phyloP scores from a whole-genome alignment of 139 green algal genomes.

The Prasinococcaceae sp. region DNA sequence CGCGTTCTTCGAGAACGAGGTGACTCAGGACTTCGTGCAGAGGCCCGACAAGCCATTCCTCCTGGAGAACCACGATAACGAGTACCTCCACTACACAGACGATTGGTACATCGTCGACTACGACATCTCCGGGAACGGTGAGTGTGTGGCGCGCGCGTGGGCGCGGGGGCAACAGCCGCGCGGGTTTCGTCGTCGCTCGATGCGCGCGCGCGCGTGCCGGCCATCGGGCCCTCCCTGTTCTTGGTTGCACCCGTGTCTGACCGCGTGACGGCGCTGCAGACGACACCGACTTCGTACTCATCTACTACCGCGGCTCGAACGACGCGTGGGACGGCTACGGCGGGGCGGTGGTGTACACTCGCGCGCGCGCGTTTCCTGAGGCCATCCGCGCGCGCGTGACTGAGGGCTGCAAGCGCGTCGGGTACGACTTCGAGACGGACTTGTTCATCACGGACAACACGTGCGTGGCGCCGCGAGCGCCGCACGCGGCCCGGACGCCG shows the following conservation, averaged over 20 bases:
- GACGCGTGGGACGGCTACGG: slow-evolving; percentile 79
- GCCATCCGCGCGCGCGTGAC: slow-evolving; percentile 39
- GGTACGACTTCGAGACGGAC: slow-evolving; percentile 15
- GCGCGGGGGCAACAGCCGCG: too few relatives aligned
- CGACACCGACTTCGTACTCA: slow-evolving; percentile 54
- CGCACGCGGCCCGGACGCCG: too few relatives aligned
- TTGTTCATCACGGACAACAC: slow-evolving; percentile 71
- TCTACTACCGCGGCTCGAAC: slow-evolving; percentile 80
- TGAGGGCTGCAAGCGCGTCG: slow-evolving; percentile 7
- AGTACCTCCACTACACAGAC: slow-evolving; percentile 75
- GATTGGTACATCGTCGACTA: slow-evolving; percentile 39
- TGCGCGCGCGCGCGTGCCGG: too few relatives aligned
- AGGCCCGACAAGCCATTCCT: slow-evolving; percentile 28
- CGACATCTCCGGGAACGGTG: too few relatives aligned
- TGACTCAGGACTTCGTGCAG: slow-evolving; percentile 56
- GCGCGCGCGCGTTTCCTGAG: slow-evolving; percentile 27
- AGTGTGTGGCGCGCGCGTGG: too few relatives aligned
- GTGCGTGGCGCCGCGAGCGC: slow-evolving; percentile 41
- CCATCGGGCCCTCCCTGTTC: too few relatives aligned
- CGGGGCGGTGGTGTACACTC: slow-evolving; percentile 44
- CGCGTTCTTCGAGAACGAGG: slow-evolving; percentile 57
- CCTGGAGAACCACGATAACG: slow-evolving; percentile 61
- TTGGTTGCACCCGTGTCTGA: too few relatives aligned
- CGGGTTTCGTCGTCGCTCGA: too few relatives aligned
- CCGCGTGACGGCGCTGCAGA: too few relatives aligned